Conservation (phyloP, 768 basidiomycete species). For the Boletus speciosus region DNA sequence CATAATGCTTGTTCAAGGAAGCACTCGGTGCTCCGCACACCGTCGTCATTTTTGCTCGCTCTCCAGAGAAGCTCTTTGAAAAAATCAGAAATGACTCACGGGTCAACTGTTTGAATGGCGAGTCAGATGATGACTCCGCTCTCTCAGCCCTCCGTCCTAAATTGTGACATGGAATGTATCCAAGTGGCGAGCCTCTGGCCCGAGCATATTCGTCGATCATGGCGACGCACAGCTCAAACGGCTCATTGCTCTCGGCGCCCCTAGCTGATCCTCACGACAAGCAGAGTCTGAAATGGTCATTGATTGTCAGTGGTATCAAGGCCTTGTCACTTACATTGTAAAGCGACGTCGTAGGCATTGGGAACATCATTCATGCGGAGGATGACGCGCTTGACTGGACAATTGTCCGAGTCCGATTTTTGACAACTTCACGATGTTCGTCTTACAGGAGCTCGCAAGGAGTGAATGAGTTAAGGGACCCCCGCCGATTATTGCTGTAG, state of each 20-base stretch:
- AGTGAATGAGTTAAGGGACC: constrained; percentile 55
- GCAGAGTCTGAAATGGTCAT: constrained; percentile 38
- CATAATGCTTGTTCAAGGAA: constrained; percentile 46
- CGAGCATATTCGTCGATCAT: constrained; percentile 57
- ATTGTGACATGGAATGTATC: constrained; percentile 38
- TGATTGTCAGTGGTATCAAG: constrained; percentile 37
- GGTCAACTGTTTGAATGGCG: constrained; percentile 51
- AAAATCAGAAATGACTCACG: constrained; percentile 43
- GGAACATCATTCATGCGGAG: constrained; percentile 48
- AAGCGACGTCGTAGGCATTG: constrained; percentile 63
- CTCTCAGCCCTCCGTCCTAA: constrained; percentile 54
- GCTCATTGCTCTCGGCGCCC: constrained; percentile 65
- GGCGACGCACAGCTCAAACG: constrained; percentile 50
- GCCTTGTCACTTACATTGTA: constrained; percentile 55
- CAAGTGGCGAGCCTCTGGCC: constrained; percentile 55
- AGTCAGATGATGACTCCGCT: constrained; percentile 48
- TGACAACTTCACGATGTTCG: constrained; percentile 61
- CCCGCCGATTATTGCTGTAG: constrained; percentile 29
- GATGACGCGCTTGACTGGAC: constrained; percentile 62
- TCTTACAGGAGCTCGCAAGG: constrained; percentile 52
- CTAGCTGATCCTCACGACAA: constrained; percentile 57
- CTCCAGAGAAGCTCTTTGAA: constrained; percentile 58
- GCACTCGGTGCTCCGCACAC: constrained; percentile 43
- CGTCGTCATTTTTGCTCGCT: constrained; percentile 61
- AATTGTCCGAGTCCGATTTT: constrained; percentile 61